Evolutionary conservation across 306 rosid genomes (phyloP).

Genomic region (Fagus sylvatica): DNA sequence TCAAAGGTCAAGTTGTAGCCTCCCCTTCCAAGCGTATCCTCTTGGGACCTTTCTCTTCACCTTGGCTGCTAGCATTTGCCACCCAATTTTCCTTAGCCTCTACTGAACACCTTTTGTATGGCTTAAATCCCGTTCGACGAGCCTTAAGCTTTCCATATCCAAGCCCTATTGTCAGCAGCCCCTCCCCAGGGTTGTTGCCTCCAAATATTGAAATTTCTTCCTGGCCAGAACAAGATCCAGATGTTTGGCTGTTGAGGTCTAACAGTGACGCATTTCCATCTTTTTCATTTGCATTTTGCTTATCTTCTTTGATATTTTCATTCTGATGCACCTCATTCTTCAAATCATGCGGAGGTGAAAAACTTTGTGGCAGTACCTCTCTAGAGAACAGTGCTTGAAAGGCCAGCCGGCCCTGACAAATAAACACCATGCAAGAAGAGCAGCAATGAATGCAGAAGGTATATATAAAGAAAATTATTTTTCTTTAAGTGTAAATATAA

Average conservation of each 20-base stretch:
- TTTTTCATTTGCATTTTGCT: constrained; percentile 32
- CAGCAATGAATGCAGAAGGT: constrained; percentile 19
- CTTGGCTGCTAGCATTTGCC: constrained; percentile 48
- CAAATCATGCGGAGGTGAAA: constrained; percentile 68
- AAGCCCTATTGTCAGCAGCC: constrained; percentile 66
- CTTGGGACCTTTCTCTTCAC: constrained; percentile 73
- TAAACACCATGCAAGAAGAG: constrained; percentile 30
- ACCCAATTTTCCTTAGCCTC: constrained; percentile 68
- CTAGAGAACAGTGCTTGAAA: constrained; percentile 86
- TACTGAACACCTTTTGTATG: constrained; percentile 85
- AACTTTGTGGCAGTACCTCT: constrained; percentile 86
- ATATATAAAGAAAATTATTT: neutral
- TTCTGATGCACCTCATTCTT: constrained; percentile 38
- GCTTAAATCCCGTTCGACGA: constrained; percentile 86
- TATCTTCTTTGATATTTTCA: constrained; percentile 30
- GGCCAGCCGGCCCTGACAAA: constrained; percentile 76
- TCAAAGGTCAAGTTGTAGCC: constrained; percentile 52
- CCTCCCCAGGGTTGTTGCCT: constrained; percentile 44
- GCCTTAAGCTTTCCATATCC: constrained; percentile 64
- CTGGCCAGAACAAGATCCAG: constrained; percentile 31
- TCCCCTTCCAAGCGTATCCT: constrained; percentile 73
- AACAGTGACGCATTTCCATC: constrained; percentile 21
- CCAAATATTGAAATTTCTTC: constrained; percentile 31
- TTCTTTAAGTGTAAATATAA: neutral
- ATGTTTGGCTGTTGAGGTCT: constrained; percentile 42